A percentile compares a stretch with the other conserved stretches of the same genome.
These are phyloP conservation scores for Melocanna baccifera DNA, from an alignment of 176 grass and related monocot genomes.

Conservation along the genomic window DNA sequence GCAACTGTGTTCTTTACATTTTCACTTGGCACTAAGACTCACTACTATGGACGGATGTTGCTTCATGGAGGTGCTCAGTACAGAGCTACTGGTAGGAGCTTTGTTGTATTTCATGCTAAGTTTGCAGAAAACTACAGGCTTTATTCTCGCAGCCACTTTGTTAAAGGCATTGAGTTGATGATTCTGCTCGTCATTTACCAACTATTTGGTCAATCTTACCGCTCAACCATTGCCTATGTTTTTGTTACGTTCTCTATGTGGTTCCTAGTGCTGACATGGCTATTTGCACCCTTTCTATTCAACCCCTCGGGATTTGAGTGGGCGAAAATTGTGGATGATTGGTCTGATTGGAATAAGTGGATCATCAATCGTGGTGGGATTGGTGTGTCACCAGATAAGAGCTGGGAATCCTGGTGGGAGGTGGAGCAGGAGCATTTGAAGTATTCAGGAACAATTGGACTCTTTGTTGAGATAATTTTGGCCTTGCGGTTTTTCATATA, in stretches of 20 bases:
- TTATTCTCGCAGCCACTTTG: constrained; percentile 95
- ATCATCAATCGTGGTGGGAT: constrained; percentile 87
- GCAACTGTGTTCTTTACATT: constrained; percentile 89
- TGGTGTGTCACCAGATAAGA: constrained; percentile 79
- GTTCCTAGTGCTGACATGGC: constrained; percentile 87
- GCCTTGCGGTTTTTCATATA: constrained; percentile 82
- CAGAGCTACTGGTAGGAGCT: constrained; percentile 73
- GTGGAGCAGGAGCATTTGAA: constrained; percentile 77
- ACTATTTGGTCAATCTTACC: constrained; percentile 75
- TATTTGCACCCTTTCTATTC: constrained; percentile 89
- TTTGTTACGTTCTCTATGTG: constrained; percentile 82
- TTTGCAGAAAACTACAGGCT: constrained; percentile 94
- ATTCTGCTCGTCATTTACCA: constrained; percentile 81
- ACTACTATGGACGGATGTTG: constrained; percentile 89
- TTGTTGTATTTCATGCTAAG: constrained; percentile 97
- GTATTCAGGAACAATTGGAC: constrained; percentile 67
- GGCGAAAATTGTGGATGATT: constrained; percentile 92
- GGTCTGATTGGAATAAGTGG: constrained; percentile 96
- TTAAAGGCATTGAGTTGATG: constrained; percentile 91
- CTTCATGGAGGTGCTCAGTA: constrained; percentile 94
- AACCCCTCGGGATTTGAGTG: constrained; percentile 97
- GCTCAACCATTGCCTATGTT: constrained; percentile 61
- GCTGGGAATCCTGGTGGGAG: constrained; percentile 99
- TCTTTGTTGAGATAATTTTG: constrained; percentile 70
- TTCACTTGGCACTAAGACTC: constrained; percentile 89